Evolutionary conservation across 2,329 filamentous ascomycete genomes (phyloP), one percentile per base, ranked within the genome.

Genomic region (Akanthomyces muscarius): DNA sequence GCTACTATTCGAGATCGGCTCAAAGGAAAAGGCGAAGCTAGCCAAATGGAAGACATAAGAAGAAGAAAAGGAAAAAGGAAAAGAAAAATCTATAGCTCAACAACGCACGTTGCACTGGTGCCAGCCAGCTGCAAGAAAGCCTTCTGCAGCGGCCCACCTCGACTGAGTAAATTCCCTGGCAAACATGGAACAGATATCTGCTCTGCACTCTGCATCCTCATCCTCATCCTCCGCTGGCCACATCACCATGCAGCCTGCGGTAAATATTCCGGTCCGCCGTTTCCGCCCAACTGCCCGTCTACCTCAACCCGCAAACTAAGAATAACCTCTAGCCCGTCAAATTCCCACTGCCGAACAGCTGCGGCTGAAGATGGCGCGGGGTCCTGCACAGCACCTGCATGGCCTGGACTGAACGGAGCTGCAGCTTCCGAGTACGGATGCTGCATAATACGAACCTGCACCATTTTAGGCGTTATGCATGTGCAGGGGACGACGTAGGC

Each of bases 291-390:
- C 23, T 25, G 6, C 13, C 4, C 42, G 36, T 33, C 8, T 16
- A 8, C 14, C 42, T 48, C 7, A 25, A 28, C 45, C 16, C 23
- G 16, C 52, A 14, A 30, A 10, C 25, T 28, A 18, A 42, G 25
- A 13, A 60, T 33, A 30, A 21, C 14, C 5, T 13, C n/a, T 11
- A 18, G 36, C 38, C 36, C 18, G 18, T 16, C 10, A 16, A 52
- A 50, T 21, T 18, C 25, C 33, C n/a, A 4, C 18, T 60, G 18
- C 57, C 42, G n/a, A 36, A 16, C 33, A 50, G 45, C 36, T n/a
- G 50, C 36, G 58, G 58, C 58, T 61, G 58, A 61, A 47, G 10
- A 45, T 18, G 58, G 41, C 50, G 58, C 48, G 50, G 58, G 36
- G 41, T 41, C 38, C n/a, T 36, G 48, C 48, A 42, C 50, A 13